phyloP scores from a whole-genome alignment of 495 filamentous ascomycete species.

The Xylaria palmicola region DNA sequence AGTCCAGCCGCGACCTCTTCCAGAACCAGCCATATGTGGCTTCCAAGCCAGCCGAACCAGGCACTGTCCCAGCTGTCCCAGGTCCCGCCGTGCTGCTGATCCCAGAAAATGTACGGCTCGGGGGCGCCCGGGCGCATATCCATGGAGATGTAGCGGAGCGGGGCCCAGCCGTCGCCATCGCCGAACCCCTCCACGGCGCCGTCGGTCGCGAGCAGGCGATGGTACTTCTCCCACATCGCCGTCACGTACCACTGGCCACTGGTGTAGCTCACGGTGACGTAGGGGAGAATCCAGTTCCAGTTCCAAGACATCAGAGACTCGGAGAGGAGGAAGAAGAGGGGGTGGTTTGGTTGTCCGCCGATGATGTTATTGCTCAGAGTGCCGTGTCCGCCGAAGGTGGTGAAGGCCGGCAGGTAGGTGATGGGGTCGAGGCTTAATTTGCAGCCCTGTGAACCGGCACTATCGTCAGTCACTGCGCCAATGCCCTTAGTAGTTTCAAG shows the following conservation, averaged over 20 bases:
- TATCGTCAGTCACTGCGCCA: background rate
- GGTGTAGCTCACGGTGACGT: constrained; percentile 82
- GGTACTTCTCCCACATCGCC: constrained; percentile 76
- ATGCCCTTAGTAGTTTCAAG: background rate
- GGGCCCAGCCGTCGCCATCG: constrained; percentile 8
- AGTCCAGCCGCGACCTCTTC: background rate
- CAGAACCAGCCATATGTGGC: background rate
- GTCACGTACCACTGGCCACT: constrained; percentile 80
- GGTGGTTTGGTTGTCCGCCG: constrained; percentile 74
- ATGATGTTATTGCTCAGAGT: constrained; percentile 88
- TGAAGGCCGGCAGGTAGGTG: constrained; percentile 77
- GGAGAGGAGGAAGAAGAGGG: constrained; percentile 75
- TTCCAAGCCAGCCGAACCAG: constrained; percentile 6
- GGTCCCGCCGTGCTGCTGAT: constrained; percentile 39
- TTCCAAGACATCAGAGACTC: constrained; percentile 69
- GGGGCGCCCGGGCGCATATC: constrained; percentile 34
- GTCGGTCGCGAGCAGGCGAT: constrained; percentile 9
- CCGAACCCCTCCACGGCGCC: constrained; percentile 6
- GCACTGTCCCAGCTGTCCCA: constrained; percentile 46
- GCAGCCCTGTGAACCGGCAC: constrained; percentile 58
- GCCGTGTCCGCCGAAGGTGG: constrained; percentile 72
- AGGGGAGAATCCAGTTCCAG: constrained; percentile 73
- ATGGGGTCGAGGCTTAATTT: constrained; percentile 76
- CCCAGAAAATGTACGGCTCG: constrained; percentile 44
- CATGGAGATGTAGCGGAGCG: constrained; percentile 42